Evolutionary conservation across 176 grass and related monocot genomes (phyloP), one percentile per base, ranked within the genome.

Genomic region (barley (Hordeum vulgare)): DNA sequence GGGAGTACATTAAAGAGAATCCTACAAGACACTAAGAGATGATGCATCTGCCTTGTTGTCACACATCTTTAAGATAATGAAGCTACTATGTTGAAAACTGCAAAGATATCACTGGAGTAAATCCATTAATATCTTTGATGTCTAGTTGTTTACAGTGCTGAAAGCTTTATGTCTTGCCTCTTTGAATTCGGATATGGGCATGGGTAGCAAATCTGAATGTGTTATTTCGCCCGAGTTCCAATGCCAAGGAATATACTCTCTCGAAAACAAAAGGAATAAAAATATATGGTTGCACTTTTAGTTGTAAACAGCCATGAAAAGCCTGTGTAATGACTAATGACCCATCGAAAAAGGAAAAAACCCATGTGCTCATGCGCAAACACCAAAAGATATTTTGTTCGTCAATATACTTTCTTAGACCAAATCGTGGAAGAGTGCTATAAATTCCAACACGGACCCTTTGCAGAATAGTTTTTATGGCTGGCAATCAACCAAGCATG

Each of bases 381-480:
- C 39, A 47, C 40, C 69, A 17, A 7, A 44, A 71, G 39, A 69
- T 11, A 54, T 29, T 36, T 3, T 45, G 18, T 27, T 27, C 34
- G 13, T 15, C 6, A 60, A 45, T 41, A 31, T 27, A 17, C 60
- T 4, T 27, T 54, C 31, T 33, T 33, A 33, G 31, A 33, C 31
- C 13, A 47, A 76, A 68, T 75, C 85, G 7, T 81, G 45, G 20
- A 81, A 87, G 47, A 76, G 15, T 67, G 20, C 25, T 81, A 31
- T 18, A 34, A 75, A 71, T 66, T 25, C 42, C 9, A 76, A 59
- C 51, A 49, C n/a, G 49, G 11, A 36, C 12, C 37, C 13, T 59
- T 68, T 27, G 25, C 39, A 75, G 34, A 24, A 17, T 25, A 27
- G 47, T 57, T 69, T 39, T 4, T 18, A 42, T 44, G 62, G 61